phyloP scores from a whole-genome alignment of 306 rosid species.

The Acacia crassicarpa region DNA sequence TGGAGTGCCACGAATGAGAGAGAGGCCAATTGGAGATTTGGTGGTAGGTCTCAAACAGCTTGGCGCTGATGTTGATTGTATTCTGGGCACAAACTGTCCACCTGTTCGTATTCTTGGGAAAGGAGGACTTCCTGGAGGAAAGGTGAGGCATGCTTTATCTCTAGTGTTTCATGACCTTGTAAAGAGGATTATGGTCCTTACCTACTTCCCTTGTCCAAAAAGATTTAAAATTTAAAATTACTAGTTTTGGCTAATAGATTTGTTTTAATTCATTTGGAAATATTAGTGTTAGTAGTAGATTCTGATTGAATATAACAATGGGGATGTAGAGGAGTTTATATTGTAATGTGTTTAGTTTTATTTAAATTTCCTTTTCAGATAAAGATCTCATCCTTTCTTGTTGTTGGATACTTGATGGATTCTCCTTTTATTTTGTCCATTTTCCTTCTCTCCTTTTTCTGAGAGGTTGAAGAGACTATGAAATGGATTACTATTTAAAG shows the following conservation, averaged over 20 bases:
- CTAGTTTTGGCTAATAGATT: not conserved
- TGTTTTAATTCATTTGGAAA: not conserved
- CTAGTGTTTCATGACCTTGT: not conserved
- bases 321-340: not conserved
- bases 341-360: not conserved
- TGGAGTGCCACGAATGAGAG: slow-evolving; percentile 99
- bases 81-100: slow-evolving; percentile 94
- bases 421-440: not conserved
- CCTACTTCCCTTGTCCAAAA: not conserved
- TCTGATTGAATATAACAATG: not conserved
- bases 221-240: not conserved
- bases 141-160: slow-evolving; percentile 52
- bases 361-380: not conserved
- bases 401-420: not conserved
- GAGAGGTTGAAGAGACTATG: not conserved
- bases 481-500: not conserved
- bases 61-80: slow-evolving; percentile 91
- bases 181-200: not conserved
- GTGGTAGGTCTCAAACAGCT: slow-evolving; percentile 95
- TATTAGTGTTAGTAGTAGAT: not conserved
- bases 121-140: slow-evolving; percentile 99
- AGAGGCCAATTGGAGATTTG: slow-evolving; percentile 97
- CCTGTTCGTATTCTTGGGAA: slow-evolving; percentile 92
- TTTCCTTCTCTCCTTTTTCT: not conserved
- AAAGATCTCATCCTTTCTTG: not conserved